phyloP scores from a whole-genome alignment of 768 basidiomycete species.

The Symmetrospora coprosmae region DNA sequence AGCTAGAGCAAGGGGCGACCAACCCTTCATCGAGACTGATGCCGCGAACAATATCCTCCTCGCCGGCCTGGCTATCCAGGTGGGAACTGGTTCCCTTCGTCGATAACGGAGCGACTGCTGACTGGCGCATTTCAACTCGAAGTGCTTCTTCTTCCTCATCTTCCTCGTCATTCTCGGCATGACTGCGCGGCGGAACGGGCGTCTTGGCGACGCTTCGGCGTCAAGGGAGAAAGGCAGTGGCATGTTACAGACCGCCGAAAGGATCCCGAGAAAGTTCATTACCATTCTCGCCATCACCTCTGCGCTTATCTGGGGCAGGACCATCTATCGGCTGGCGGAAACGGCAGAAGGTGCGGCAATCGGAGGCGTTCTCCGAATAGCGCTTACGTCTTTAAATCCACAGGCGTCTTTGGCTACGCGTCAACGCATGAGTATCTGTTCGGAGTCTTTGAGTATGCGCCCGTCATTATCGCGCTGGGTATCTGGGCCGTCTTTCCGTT shows the following conservation, averaged over 20 bases:
- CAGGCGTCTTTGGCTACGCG: constrained; percentile 21
- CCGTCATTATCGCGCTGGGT: neutral
- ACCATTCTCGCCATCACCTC: constrained; percentile 32
- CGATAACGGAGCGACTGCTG: too few species aligned
- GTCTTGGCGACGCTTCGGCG: too few species aligned
- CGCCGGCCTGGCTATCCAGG: constrained; percentile 37
- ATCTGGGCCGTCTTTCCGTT: constrained; percentile 15
- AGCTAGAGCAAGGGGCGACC: constrained; percentile 24
- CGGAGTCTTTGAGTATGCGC: constrained; percentile 10
- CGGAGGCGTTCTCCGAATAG: neutral
- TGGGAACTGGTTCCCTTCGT: constrained; percentile 14
- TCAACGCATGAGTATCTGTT: constrained; percentile 11
- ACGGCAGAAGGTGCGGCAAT: constrained; percentile 35
- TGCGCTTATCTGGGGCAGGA: constrained; percentile 34
- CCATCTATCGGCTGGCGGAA: constrained; percentile 37
- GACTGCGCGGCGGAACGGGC: neutral
- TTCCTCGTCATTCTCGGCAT: neutral
- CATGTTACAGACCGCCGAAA: too few species aligned
- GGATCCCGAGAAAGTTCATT: constrained; percentile 29
- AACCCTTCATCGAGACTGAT: constrained; percentile 30
- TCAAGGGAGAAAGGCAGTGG: too few species aligned
- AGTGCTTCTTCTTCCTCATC: constrained; percentile 17
- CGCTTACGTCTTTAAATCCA: neutral
- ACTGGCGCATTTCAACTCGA: too few species aligned
- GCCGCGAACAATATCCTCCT: constrained; percentile 38